phyloP scores from a whole-genome alignment of 2,329 filamentous ascomycete genomes.

The Chrysoporthe cubensis region DNA sequence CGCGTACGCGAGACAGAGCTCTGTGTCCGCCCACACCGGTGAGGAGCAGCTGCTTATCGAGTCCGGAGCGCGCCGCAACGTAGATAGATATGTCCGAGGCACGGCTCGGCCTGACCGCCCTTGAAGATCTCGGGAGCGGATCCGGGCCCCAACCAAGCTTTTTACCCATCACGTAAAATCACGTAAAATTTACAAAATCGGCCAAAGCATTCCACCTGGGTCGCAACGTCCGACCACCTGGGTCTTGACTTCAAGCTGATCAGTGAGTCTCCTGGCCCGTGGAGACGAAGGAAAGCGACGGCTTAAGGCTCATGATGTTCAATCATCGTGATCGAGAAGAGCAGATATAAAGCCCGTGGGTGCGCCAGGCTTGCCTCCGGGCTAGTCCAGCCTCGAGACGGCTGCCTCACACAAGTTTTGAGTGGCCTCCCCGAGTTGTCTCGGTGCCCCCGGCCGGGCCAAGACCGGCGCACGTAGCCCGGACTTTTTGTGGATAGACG shows the following conservation, averaged over 20 bases:
- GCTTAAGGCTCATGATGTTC: constrained; percentile 11
- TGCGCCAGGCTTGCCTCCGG: background rate
- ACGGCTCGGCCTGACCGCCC: constrained; percentile 2
- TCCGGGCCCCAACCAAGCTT: constrained; percentile 7
- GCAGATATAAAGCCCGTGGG: background rate
- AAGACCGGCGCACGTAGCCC: constrained; percentile 6
- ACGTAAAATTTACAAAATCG: constrained; percentile 10
- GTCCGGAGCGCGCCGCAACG: background rate
- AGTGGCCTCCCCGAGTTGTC: background rate
- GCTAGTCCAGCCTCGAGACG: background rate
- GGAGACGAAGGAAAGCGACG: constrained; percentile 4
- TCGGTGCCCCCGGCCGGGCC: background rate
- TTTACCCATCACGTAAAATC: constrained; percentile 1
- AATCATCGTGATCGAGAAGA: background rate
- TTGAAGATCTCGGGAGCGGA: background rate
- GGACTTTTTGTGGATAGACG: constrained; percentile 12
- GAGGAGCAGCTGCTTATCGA: background rate
- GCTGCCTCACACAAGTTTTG: background rate
- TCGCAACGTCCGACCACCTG: constrained; percentile 1
- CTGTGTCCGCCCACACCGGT: background rate
- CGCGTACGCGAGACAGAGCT: background rate
- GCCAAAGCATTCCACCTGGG: background rate
- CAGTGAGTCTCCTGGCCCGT: background rate
- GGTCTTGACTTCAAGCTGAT: background rate
- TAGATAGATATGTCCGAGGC: background rate